These are phyloP conservation scores for Cucumis variabilis DNA, from an alignment of 331 rosid species.

Conservation along the genomic window DNA sequence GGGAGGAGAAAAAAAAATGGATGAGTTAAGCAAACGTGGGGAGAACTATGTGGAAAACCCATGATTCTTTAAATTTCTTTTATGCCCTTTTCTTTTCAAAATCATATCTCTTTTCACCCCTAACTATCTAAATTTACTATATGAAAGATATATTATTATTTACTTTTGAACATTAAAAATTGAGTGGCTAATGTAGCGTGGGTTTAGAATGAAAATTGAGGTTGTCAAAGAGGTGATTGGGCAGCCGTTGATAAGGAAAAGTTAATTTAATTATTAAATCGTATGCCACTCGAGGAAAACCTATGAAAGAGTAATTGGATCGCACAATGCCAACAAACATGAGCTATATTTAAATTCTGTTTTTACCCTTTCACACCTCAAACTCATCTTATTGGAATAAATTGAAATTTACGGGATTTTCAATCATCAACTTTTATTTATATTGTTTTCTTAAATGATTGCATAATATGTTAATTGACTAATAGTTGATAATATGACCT, in stretches of 20 bases:
- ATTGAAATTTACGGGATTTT: background rate
- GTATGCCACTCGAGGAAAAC: background rate
- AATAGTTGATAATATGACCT: no score
- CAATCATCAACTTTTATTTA: no score
- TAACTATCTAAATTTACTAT: background rate
- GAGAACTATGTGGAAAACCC: slow-evolving; percentile 63
- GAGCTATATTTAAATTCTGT: background rate
- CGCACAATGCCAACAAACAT: background rate
- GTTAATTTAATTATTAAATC: background rate
- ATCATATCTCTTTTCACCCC: background rate
- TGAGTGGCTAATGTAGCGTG: slow-evolving; percentile 10
- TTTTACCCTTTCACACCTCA: background rate
- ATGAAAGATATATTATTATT: background rate
- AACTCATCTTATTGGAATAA: background rate
- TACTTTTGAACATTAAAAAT: background rate
- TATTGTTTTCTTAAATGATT: no score
- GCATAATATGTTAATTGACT: no score
- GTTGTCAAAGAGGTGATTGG: background rate
- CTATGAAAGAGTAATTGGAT: background rate
- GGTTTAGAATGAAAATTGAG: background rate
- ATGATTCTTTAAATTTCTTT: background rate
- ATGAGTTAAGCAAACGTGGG: slow-evolving; percentile 51
- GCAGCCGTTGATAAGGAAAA: background rate
- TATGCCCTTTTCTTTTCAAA: background rate
- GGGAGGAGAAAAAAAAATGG: slow-evolving; percentile 39